These are phyloP conservation scores for Rubroshorea leprosula DNA, from an alignment of 345 rosid genomes.

Conservation along the genomic window DNA sequence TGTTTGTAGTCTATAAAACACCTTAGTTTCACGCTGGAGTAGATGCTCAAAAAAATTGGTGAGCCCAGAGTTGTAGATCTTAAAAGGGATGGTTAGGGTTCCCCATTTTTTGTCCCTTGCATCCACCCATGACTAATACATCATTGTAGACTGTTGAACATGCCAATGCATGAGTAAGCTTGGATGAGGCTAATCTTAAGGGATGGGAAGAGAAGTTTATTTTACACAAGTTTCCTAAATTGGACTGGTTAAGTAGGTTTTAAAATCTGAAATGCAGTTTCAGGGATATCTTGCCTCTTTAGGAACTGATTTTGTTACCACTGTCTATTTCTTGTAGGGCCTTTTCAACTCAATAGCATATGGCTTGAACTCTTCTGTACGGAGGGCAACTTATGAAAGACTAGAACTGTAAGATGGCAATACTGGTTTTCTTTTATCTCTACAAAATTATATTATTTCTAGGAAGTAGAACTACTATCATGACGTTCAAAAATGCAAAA, in stretches of 20 bases:
- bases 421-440: slow-evolving; percentile 3
- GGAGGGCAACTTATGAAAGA: slow-evolving; percentile 79
- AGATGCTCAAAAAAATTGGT: too few species aligned
- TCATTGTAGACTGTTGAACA: too few species aligned
- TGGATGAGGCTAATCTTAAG: too few species aligned
- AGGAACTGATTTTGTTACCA: neutral
- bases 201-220: too few species aligned
- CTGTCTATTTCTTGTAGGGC: slow-evolving; percentile 42
- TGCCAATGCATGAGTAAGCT: too few species aligned
- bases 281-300: neutral
- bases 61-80: too few species aligned
- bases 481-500: neutral
- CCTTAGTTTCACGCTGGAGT: too few species aligned
- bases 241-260: neutral
- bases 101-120: too few species aligned
- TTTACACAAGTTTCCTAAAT: neutral
- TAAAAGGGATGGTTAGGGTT: too few species aligned
- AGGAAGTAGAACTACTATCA: neutral
- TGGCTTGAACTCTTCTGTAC: slow-evolving; percentile 87
- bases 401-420: slow-evolving; percentile 69
- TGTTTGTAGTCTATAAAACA: too few species aligned
- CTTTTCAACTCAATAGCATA: slow-evolving; percentile 94
- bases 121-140: too few species aligned
- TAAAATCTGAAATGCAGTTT: neutral
- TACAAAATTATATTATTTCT: neutral